Base-by-base conservation (phyloP, 441 rosid genomes). In the Pelargonium myrrhifolium region DNA sequence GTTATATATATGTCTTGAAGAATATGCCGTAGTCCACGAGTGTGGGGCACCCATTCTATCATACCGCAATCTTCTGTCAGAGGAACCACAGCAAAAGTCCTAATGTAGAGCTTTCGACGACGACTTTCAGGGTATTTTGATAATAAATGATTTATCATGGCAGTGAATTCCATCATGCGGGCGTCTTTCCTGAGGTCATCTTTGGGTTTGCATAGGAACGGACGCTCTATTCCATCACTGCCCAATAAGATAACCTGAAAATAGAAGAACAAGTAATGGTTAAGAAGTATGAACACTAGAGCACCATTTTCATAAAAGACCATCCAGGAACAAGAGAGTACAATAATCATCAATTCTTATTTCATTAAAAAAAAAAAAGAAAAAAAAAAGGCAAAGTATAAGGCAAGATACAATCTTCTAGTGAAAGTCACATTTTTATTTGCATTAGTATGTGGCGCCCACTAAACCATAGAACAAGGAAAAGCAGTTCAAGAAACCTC, bases 131-230 rank as follows among this genome's bases (percentile, higher is more conserved):
- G 97, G 81, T 89, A 92, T 81, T 92, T 92, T 61, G 95, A 89
- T 72, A 95, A 82, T 68, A 95, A 84, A 65, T 88, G 89, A 75
- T 95, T 95, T 82, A 95, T 95, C 93, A 89, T 95, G 66, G 98
- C 99, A 76, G 85, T 95, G 76, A 95, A 95, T 81, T 95, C 98
- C 98, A 95, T 95, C 99, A 95, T 92, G 68, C 96, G 96, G 66
- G 99, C 98, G 86, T 95, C 99, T 85, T 95, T 95, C 82, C 99
- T 85, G 61, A 95, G 92, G 75, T 95, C 99, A 78, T 92, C 99
- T 85, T 92, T 92, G 55, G 99, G 98, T 77, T 95, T 95, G 88
- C 99, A 95, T 65, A 95, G 98, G 82, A 92, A 95, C 67, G 99
- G 99, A 35, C 86, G 89, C 73, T 90, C 90, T 73, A 80, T 78